phyloP scores from a whole-genome alignment of 2,329 filamentous ascomycete genomes.

The Mycosphaerelloides madeirae region DNA sequence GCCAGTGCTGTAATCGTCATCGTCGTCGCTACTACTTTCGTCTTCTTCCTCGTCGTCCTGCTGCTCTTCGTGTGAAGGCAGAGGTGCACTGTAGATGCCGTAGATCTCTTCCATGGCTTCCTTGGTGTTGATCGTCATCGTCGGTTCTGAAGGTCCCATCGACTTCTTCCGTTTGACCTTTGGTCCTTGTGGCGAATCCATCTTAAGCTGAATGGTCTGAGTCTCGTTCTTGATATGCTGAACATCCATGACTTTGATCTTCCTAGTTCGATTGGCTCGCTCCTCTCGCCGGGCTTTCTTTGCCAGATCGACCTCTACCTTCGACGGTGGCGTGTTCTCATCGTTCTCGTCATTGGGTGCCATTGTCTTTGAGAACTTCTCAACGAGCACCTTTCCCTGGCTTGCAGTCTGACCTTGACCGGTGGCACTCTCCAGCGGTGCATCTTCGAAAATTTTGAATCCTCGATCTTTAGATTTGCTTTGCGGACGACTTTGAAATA shows the following conservation, averaged over 20 bases:
- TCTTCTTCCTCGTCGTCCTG: conserved; percentile 60
- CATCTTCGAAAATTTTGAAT: conserved; percentile 34
- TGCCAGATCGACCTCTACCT: conserved; percentile 37
- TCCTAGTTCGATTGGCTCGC: conserved; percentile 46
- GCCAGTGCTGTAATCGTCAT: conserved; percentile 78
- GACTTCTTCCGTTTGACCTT: conserved; percentile 77
- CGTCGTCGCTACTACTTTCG: conserved; percentile 58
- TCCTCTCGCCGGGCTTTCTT: conserved; percentile 47
- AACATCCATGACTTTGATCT: conserved; percentile 70
- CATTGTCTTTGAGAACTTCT: conserved; percentile 28
- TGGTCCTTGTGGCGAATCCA: conserved; percentile 80
- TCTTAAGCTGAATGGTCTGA: conserved; percentile 89
- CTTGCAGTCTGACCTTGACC: not conserved
- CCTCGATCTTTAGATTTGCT: conserved; percentile 25
- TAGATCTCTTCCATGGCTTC: conserved; percentile 97
- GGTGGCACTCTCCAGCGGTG: conserved; percentile 11
- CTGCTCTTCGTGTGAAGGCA: conserved; percentile 49
- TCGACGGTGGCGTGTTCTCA: conserved; percentile 43
- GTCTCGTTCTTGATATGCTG: conserved; percentile 73
- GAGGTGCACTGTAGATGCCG: conserved; percentile 88
- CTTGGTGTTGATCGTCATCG: conserved; percentile 94
- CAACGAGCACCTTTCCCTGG: conserved; percentile 21
- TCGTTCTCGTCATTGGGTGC: conserved; percentile 42
- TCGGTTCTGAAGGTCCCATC: conserved; percentile 72
- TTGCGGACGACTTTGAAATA: conserved; percentile 6